A percentile compares a stretch with the other conserved stretches of the same genome.
Conservation (phyloP, 2,329 filamentous ascomycete genomes). For the Tetracladium maxilliforme region DNA sequence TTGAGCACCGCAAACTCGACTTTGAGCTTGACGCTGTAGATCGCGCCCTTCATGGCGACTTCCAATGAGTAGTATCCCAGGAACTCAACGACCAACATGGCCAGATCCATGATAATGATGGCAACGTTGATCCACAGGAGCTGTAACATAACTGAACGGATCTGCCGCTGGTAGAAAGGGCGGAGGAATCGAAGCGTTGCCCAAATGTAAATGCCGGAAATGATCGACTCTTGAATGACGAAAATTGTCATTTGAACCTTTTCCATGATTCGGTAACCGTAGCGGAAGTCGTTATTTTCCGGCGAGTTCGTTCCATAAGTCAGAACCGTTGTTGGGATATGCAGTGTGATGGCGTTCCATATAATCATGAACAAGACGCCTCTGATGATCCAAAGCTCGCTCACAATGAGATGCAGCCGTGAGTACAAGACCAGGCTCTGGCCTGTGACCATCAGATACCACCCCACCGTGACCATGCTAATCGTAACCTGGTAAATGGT, state of each 20-base stretch:
- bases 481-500: too few species aligned
- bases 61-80: constrained; percentile 22
- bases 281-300: constrained; percentile 7
- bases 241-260: constrained; percentile 32
- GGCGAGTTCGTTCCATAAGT: constrained; percentile 23
- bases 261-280: constrained; percentile 29
- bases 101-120: constrained; percentile 23
- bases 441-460: constrained; percentile 25
- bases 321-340: constrained; percentile 27
- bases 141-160: constrained; percentile 20
- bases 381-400: constrained; percentile 19
- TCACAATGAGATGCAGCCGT: constrained; percentile 28
- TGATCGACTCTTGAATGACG: constrained; percentile 29
- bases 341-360: constrained; percentile 23
- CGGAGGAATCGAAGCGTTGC: constrained; percentile 26
- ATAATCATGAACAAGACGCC: constrained; percentile 29
- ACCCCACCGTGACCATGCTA: constrained; percentile 2
- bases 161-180: constrained; percentile 6
- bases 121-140: constrained; percentile 26
- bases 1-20: constrained; percentile 41
- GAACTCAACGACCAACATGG: constrained; percentile 22
- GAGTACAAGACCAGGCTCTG: constrained; percentile 33
- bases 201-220: constrained; percentile 28
- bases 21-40: constrained; percentile 31
- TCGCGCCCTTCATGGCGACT: constrained; percentile 22